Percentiles rank a stretch among this genome's conserved stretches.
Evolutionary conservation across 805 yeast species (phyloP).

Genomic region (Maudiozyma saulgeensis): DNA sequence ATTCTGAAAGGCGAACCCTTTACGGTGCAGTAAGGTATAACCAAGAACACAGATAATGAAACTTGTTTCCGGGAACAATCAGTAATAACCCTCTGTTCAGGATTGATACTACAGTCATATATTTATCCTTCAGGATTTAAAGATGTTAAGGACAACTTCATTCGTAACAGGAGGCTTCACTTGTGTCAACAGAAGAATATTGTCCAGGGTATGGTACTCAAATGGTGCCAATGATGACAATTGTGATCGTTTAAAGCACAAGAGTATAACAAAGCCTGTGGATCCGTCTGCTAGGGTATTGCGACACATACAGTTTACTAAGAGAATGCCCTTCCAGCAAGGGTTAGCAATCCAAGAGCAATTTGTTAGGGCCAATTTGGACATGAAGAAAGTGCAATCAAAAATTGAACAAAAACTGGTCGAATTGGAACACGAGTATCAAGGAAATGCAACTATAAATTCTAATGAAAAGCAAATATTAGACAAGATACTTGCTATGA

Average conservation of each 20-base stretch:
- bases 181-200: too few species aligned
- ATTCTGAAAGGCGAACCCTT: too few species aligned
- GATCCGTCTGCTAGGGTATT: conserved; percentile 28
- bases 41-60: too few species aligned
- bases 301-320: conserved; percentile 37
- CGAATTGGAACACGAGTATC: conserved; percentile 33
- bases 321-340: conserved; percentile 32
- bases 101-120: too few species aligned
- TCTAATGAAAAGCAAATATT: conserved; percentile 40
- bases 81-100: too few species aligned
- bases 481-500: conserved; percentile 35
- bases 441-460: conserved; percentile 27
- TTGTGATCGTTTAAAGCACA: not conserved
- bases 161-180: too few species aligned
- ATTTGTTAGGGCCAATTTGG: conserved; percentile 47
- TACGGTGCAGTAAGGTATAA: too few species aligned
- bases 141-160: too few species aligned
- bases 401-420: conserved; percentile 36
- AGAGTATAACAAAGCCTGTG: conserved; percentile 22
- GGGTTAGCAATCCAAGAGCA: conserved; percentile 51
- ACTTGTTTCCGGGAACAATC: too few species aligned
- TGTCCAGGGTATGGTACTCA: not conserved
- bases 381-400: conserved; percentile 43
- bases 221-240: not conserved
- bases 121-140: too few species aligned